Percentiles rank a stretch among this genome's conserved stretches.
Evolutionary conservation across 106 monocot genomes (phyloP).

Genomic region (Allium cepa): DNA sequence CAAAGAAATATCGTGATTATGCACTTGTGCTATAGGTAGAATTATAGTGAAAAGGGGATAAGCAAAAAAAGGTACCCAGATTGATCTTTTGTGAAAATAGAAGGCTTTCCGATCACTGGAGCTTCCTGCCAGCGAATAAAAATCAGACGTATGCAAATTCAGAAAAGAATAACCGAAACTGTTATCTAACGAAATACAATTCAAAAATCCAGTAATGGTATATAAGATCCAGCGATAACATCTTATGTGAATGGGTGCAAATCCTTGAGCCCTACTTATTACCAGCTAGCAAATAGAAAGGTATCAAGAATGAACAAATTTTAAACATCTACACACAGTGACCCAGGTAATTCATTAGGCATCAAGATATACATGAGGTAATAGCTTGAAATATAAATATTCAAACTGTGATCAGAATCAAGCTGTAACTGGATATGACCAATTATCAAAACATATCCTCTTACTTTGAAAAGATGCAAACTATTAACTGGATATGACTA

Average conservation of each 20-base stretch:
- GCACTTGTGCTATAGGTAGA: too few species aligned
- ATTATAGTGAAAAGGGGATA: not conserved
- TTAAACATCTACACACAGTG: not conserved
- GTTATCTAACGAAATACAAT: not conserved
- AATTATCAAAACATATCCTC: too few species aligned
- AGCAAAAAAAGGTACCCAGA: slow-evolving; percentile 48
- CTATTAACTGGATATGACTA: too few species aligned
- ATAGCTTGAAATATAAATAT: too few species aligned
- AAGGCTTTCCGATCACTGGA: slow-evolving; percentile 78
- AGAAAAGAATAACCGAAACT: not conserved
- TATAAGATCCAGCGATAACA: not conserved
- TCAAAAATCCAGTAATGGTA: not conserved
- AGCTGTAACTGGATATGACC: too few species aligned
- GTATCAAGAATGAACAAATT: not conserved
- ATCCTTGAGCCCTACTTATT: too few species aligned
- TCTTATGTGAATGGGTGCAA: too few species aligned
- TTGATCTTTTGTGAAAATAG: slow-evolving; percentile 54
- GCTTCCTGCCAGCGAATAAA: slow-evolving; percentile 47
- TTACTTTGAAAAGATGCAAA: too few species aligned
- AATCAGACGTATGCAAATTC: not conserved
- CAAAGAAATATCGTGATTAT: too few species aligned
- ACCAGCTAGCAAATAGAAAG: not conserved
- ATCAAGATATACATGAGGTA: too few species aligned
- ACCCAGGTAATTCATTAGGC: too few species aligned
- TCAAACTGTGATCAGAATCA: too few species aligned